Base-by-base conservation (phyloP, 352 stramenopile genomes). In the Globisporangium irregulare region DNA sequence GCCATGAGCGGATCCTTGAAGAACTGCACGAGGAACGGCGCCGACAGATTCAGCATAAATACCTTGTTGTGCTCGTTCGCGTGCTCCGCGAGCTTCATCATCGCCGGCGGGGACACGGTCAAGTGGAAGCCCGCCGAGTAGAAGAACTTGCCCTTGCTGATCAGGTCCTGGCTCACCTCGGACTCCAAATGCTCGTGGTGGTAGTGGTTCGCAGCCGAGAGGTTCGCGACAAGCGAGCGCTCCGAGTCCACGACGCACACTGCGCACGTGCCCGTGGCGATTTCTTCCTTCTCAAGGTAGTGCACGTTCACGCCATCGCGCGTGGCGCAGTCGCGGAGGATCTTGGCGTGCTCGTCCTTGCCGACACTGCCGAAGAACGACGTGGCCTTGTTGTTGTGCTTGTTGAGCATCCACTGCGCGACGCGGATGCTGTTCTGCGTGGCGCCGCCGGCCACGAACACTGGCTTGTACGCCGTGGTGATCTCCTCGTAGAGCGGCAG, bases 361-460 rank as follows among this genome's bases (percentile, higher is more conserved):
- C 98, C 98, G 67, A 99, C 91, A 74, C 87, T 97, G 70, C 98
- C 98, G 70, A 99, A 97, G 85, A 98, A 99, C 38, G 94, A 95
- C 69, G 93, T 98, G 51, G 87, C 87, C 51, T 68, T 73, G 59
- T 73, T 67, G 79, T 94, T 94, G 77, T 91, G 74, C 67, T 89
- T 83, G 72, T 94, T 93, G 64, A 98, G 81, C 97, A 99, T 99
- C 98, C 98, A 99, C 82, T 99, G 97, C 4, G 97, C 97, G n/a
- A 99, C 96, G 62, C 98, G 96, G 78, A 99, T 99, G 66, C 87
- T 96, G 88, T 99, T 99, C 82, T 99, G 98, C 20, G 98, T 99
- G 54, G 98, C 97, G 62, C 98, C 98, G 36, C 95, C 98, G 8
- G 97, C 97, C 73, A 99, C 98, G 84, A 97, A 99, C 68, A 98